phyloP scores from a whole-genome alignment of 345 rosid genomes.

The Arabis alpina region DNA sequence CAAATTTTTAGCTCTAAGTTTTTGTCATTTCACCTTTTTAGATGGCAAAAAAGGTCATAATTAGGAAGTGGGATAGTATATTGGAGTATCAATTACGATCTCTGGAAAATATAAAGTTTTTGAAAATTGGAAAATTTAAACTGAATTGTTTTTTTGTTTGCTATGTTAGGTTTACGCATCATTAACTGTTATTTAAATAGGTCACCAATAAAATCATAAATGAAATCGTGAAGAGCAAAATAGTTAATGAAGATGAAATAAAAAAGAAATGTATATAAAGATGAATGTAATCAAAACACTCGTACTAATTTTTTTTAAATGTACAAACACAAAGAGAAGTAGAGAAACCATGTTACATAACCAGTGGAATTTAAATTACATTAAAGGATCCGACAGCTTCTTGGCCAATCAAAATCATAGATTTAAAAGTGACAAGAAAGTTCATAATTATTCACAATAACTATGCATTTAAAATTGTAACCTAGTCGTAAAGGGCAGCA shows the following conservation, averaged over 20 bases:
- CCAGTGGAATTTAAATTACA: conserved; percentile 13
- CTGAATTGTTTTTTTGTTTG: too few species aligned
- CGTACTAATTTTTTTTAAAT: too few species aligned
- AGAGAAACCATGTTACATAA: conserved; percentile 1
- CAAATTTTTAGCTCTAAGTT: not conserved
- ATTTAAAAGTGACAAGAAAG: conserved; percentile 31
- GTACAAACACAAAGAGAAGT: too few species aligned
- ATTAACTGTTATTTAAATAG: not conserved
- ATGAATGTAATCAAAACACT: not conserved
- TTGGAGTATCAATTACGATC: too few species aligned
- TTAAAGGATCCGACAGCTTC: conserved; percentile 34
- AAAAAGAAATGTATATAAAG: not conserved
- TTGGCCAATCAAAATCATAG: conserved; percentile 33
- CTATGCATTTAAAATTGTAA: conserved; percentile 29
- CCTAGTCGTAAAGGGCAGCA: conserved; percentile 33
- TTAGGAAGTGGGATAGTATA: too few species aligned
- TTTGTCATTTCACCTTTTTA: not conserved
- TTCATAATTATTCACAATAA: conserved; percentile 26
- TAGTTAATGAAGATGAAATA: not conserved
- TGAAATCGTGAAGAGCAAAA: not conserved
- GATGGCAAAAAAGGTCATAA: not conserved
- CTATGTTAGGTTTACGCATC: not conserved
- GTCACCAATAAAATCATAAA: conserved; percentile 27
- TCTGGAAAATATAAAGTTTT: too few species aligned
- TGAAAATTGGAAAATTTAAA: too few species aligned